Conservation (phyloP, 306 rosid genomes). For the Quercus parvula region DNA sequence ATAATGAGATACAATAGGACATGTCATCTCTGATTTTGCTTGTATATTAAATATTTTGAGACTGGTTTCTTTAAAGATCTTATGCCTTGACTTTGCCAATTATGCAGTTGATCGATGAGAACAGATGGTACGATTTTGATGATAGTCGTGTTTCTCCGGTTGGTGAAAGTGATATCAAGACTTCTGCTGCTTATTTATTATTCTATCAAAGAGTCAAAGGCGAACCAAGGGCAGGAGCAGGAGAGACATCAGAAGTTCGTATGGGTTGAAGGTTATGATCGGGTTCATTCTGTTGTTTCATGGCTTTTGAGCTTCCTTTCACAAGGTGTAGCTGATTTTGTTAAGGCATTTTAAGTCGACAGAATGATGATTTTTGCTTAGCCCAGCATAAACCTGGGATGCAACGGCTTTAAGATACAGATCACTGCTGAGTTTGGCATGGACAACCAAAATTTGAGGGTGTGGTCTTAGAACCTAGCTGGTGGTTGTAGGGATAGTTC, state of each 20-base stretch:
- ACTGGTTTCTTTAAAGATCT: constrained; percentile 12
- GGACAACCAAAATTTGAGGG: constrained; percentile 16
- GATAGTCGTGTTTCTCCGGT: constrained; percentile 78
- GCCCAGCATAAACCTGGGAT: constrained; percentile 23
- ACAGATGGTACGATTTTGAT: constrained; percentile 94
- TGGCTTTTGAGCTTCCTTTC: constrained; percentile 19
- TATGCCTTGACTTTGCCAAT: constrained; percentile 5
- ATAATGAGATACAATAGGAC: not conserved
- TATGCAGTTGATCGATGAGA: constrained; percentile 84
- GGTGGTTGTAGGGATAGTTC: constrained; percentile 18
- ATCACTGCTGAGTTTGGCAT: not conserved
- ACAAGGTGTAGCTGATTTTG: constrained; percentile 21
- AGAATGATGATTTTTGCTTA: constrained; percentile 15
- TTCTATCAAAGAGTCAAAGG: constrained; percentile 79
- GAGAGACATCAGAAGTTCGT: constrained; percentile 40
- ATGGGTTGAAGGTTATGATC: constrained; percentile 26
- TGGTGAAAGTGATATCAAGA: constrained; percentile 70
- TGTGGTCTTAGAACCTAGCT: constrained; percentile 18
- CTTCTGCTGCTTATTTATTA: constrained; percentile 86
- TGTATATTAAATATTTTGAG: not conserved
- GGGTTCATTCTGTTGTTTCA: constrained; percentile 7
- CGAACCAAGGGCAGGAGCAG: constrained; percentile 25
- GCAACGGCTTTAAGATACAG: constrained; percentile 7
- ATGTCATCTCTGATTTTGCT: not conserved
- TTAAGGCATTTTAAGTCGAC: not conserved